Percentiles rank a stretch among this genome's conserved stretches.
Evolutionary conservation across 768 basidiomycete species (phyloP).

Genomic region (Suillus subluteus): DNA sequence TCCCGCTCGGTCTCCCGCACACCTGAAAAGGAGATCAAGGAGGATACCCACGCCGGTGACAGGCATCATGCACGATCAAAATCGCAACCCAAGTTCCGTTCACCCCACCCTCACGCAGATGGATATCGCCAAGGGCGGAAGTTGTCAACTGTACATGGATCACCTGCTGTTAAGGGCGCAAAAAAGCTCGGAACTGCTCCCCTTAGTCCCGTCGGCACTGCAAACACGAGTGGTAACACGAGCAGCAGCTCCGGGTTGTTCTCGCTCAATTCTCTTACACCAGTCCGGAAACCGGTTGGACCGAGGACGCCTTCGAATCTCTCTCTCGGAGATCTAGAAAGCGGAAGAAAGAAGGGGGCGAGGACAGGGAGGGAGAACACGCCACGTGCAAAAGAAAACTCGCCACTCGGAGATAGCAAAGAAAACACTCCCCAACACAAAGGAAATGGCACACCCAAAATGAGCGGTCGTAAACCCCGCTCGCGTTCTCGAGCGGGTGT

Average conservation of each 20-base stretch:
- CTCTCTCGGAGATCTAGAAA: not conserved
- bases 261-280: slow-evolving; percentile 28
- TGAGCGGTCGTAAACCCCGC: slow-evolving; percentile 33
- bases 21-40: slow-evolving; percentile 6
- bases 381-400: slow-evolving; percentile 16
- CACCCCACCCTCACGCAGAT: slow-evolving; percentile 11
- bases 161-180: slow-evolving; percentile 24
- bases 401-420: not conserved
- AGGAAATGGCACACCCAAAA: slow-evolving; percentile 16
- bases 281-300: slow-evolving; percentile 25
- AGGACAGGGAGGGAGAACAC: not conserved
- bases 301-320: slow-evolving; percentile 22
- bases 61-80: slow-evolving; percentile 29
- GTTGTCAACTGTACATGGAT: slow-evolving; percentile 35
- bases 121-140: slow-evolving; percentile 23
- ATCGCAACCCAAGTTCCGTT: slow-evolving; percentile 40
- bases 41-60: not conserved
- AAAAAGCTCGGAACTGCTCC: slow-evolving; percentile 2
- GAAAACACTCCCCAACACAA: slow-evolving; percentile 33
- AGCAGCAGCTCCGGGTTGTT: slow-evolving; percentile 5
- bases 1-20: slow-evolving; percentile 22
- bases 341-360: not conserved
- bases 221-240: slow-evolving; percentile 29
- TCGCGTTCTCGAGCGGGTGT: slow-evolving; percentile 33
- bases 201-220: not conserved